phyloP scores from a whole-genome alignment of 2,329 filamentous ascomycete genomes.

The Rhytidhysteron rufulum region DNA sequence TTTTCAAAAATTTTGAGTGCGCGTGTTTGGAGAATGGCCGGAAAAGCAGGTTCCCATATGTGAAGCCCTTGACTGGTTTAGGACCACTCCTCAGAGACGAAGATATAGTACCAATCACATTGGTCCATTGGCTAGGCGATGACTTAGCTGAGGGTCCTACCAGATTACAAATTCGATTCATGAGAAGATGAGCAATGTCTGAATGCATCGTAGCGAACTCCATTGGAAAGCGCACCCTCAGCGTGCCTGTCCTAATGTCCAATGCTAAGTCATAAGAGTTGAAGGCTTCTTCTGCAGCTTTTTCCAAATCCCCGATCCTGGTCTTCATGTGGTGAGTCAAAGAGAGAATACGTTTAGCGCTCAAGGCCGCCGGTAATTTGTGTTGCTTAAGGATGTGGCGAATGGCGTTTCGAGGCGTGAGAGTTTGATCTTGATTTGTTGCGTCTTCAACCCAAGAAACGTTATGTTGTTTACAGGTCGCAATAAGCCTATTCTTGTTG shows the following conservation, averaged over 20 bases:
- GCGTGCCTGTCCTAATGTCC: slow-evolving; percentile 32
- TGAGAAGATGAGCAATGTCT: slow-evolving; percentile 30
- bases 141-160: slow-evolving; percentile 46
- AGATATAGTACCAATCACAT: slow-evolving; percentile 41
- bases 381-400: slow-evolving; percentile 60
- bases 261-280: slow-evolving; percentile 44
- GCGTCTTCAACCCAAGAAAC: slow-evolving; percentile 78
- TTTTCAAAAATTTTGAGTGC: slow-evolving; percentile 10
- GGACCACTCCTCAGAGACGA: slow-evolving; percentile 16
- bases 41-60: slow-evolving; percentile 24
- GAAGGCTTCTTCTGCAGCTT: slow-evolving; percentile 56
- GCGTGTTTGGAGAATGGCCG: slow-evolving; percentile 12
- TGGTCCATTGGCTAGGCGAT: slow-evolving; percentile 41
- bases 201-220: slow-evolving; percentile 5
- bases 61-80: slow-evolving; percentile 7
- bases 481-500: slow-evolving; percentile 67
- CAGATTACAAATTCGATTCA: slow-evolving; percentile 48
- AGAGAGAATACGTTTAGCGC: slow-evolving; percentile 55
- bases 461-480: slow-evolving; percentile 65
- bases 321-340: slow-evolving; percentile 46
- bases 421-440: slow-evolving; percentile 73
- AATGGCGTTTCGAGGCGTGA: slow-evolving; percentile 79
- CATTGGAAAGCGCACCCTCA: slow-evolving; percentile 27
- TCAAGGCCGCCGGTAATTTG: slow-evolving; percentile 65
- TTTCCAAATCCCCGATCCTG: slow-evolving; percentile 49